Conservation (phyloP, 2,329 filamentous ascomycete genomes). For the Fusarium mexicanum region DNA sequence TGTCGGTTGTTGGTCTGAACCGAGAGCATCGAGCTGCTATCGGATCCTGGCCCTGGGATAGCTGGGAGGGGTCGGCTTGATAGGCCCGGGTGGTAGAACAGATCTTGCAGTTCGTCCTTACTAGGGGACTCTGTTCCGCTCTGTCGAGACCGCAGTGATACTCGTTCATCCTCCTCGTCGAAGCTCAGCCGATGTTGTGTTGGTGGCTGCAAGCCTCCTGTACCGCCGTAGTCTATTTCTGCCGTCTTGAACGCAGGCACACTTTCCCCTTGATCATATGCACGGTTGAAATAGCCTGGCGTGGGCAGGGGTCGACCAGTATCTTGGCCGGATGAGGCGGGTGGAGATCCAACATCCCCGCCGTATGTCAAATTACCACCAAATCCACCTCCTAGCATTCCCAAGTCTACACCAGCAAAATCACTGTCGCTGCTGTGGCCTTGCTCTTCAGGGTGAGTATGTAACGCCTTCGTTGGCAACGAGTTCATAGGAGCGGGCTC, state of each 20-base stretch:
- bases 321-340: slow-evolving; percentile 53
- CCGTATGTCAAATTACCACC: slow-evolving; percentile 63
- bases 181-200: slow-evolving; percentile 81
- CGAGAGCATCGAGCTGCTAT: slow-evolving; percentile 64
- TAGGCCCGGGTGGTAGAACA: slow-evolving; percentile 93
- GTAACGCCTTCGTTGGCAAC: slow-evolving; percentile 54
- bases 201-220: slow-evolving; percentile 86
- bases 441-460: slow-evolving; percentile 61
- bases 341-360: slow-evolving; percentile 55
- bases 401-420: slow-evolving; percentile 74
- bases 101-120: slow-evolving; percentile 82
- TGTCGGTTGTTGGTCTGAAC: slow-evolving; percentile 54
- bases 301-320: slow-evolving; percentile 61
- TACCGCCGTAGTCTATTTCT: slow-evolving; percentile 86
- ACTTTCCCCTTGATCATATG: slow-evolving; percentile 43
- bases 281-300: slow-evolving; percentile 49
- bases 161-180: slow-evolving; percentile 88
- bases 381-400: slow-evolving; percentile 78
- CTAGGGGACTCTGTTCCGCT: slow-evolving; percentile 73
- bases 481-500: slow-evolving; percentile 41
- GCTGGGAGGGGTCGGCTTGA: slow-evolving; percentile 71
- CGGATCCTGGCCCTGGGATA: slow-evolving; percentile 69
- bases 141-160: slow-evolving; percentile 64
- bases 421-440: slow-evolving; percentile 74
- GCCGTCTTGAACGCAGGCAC: slow-evolving; percentile 64